Percentiles rank a stretch among this genome's conserved stretches.
phyloP scores from a whole-genome alignment of 257 asterid species.

The Cordia subcordata region DNA sequence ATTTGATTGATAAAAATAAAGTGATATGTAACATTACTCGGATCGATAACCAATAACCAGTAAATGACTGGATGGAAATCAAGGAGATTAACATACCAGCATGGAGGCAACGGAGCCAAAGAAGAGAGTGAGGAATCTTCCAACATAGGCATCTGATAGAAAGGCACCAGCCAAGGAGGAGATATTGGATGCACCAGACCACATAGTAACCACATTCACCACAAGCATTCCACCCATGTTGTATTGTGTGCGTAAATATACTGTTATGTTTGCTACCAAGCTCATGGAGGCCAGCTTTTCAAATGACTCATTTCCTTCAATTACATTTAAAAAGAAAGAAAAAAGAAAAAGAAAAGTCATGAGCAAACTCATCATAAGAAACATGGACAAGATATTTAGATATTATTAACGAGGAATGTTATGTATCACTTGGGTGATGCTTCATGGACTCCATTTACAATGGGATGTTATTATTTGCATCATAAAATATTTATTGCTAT shows the following conservation, averaged over 20 bases:
- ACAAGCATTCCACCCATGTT: constrained; percentile 54
- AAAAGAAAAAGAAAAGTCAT: not conserved
- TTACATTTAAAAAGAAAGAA: not conserved
- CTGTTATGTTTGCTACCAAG: constrained; percentile 55
- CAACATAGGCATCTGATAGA: constrained; percentile 54
- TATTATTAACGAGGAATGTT: not conserved
- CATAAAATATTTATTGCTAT: not conserved
- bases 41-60: too few relatives aligned
- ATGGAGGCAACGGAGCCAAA: constrained; percentile 50
- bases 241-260: constrained; percentile 54
- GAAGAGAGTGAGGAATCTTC: constrained; percentile 68
- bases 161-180: constrained; percentile 63
- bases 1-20: too few relatives aligned
- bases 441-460: not conserved
- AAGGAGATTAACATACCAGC: constrained; percentile 33
- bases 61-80: not conserved
- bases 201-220: constrained; percentile 61
- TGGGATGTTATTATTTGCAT: too few relatives aligned
- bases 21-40: too few relatives aligned
- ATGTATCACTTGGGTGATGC: not conserved
- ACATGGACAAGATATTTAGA: not conserved
- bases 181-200: constrained; percentile 59
- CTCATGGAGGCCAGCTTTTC: constrained; percentile 88
- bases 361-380: not conserved
- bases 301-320: constrained; percentile 69